Conservation (phyloP, 805 yeast species). For the Sugiyamaella qingdaonensis region DNA sequence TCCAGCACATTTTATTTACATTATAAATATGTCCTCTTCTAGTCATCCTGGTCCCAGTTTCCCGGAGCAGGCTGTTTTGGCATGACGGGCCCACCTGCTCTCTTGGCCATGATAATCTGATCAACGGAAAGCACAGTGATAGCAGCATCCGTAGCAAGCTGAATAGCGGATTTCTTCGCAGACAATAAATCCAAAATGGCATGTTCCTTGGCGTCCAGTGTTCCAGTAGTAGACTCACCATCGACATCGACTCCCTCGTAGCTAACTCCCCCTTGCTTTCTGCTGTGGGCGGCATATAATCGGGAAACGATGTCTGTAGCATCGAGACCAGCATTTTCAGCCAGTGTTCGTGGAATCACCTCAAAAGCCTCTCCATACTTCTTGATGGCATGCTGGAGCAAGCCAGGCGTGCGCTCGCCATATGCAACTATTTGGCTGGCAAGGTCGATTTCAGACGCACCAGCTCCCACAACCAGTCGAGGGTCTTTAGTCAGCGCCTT, state of each 20-base stretch:
- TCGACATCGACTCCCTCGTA: slow-evolving; percentile 72
- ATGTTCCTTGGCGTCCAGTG: slow-evolving; percentile 62
- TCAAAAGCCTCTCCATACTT: slow-evolving; percentile 93
- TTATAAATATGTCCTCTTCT: slow-evolving; percentile 16
- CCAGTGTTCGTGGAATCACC: slow-evolving; percentile 84
- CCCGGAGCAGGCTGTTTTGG: slow-evolving; percentile 86
- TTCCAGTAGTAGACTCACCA: slow-evolving; percentile 48
- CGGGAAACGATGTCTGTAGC: slow-evolving; percentile 85
- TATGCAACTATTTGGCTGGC: slow-evolving; percentile 72
- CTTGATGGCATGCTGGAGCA: slow-evolving; percentile 89
- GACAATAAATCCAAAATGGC: slow-evolving; percentile 77
- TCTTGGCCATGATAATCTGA: slow-evolving; percentile 97
- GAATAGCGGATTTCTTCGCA: slow-evolving; percentile 80
- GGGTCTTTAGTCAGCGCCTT: slow-evolving; percentile 84
- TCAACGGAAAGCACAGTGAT: slow-evolving; percentile 86
- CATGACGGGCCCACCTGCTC: slow-evolving; percentile 96
- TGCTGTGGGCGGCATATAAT: slow-evolving; percentile 82
- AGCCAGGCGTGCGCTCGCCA: slow-evolving; percentile 93
- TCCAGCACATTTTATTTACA: background rate
- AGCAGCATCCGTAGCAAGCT: slow-evolving; percentile 94
- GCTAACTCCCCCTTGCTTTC: slow-evolving; percentile 34
- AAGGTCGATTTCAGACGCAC: slow-evolving; percentile 87
- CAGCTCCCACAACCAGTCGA: slow-evolving; percentile 90
- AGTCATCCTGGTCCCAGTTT: slow-evolving; percentile 95
- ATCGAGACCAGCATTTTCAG: slow-evolving; percentile 92